phyloP scores from a whole-genome alignment of 2,329 filamentous ascomycete species.

The Stromatinia cepivora region DNA sequence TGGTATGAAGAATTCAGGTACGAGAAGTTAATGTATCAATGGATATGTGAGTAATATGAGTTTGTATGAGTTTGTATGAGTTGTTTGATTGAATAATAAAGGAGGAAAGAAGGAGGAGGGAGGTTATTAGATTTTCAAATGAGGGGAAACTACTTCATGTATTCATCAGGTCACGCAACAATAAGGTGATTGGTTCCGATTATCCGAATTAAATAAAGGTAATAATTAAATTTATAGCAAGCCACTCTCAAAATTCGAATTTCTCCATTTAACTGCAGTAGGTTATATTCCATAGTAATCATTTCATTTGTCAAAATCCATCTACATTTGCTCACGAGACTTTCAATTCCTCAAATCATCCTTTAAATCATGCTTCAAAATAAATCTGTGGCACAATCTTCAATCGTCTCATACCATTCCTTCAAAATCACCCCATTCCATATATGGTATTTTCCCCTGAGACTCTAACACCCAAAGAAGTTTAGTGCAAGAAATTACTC shows the following conservation, averaged over 20 bases:
- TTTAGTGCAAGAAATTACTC: neutral
- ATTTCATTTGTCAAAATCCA: neutral
- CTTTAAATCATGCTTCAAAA: neutral
- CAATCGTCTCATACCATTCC: neutral
- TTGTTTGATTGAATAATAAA: neutral
- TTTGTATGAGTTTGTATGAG: neutral
- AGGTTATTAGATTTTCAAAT: slow-evolving; percentile 12
- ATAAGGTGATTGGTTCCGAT: neutral
- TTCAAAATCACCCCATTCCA: neutral
- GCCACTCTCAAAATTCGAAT: neutral
- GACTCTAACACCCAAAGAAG: neutral
- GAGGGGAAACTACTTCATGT: neutral
- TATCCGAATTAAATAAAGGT: slow-evolving; percentile 3
- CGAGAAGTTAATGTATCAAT: neutral
- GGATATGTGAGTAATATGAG: neutral
- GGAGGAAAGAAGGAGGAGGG: slow-evolving; percentile 12
- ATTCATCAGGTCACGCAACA: neutral
- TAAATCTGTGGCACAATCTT: neutral
- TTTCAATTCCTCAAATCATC: neutral
- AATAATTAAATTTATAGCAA: neutral
- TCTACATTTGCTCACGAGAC: neutral
- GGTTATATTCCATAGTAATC: too few species aligned
- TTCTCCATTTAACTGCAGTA: too few species aligned
- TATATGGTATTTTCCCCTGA: neutral
- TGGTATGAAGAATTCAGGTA: slow-evolving; percentile 3